phyloP scores from a whole-genome alignment of 495 filamentous ascomycete genomes.

The Aspergillus mulundensis region DNA sequence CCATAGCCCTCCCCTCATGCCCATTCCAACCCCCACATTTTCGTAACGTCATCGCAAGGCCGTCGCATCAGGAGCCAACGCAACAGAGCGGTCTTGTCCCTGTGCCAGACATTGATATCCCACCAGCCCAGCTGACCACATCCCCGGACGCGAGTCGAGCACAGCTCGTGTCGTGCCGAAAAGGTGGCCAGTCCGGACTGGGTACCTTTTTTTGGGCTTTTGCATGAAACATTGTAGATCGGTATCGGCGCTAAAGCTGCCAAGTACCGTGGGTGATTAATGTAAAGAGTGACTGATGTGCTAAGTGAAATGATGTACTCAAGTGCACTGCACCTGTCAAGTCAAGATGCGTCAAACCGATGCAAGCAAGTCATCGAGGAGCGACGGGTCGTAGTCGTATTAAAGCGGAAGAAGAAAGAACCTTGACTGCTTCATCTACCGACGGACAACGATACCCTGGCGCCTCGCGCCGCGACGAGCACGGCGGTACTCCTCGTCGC shows the following conservation, averaged over 20 bases:
- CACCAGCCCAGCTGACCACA: not conserved
- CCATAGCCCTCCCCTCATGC: not conserved
- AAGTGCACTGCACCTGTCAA: conserved; percentile 6
- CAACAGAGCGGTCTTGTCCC: conserved; percentile 13
- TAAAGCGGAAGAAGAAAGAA: not conserved
- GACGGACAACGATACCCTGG: conserved; percentile 72
- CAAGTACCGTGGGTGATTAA: too few relatives aligned
- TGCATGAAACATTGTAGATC: conserved; percentile 10
- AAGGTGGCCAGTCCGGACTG: conserved; percentile 1
- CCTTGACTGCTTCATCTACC: conserved; percentile 22
- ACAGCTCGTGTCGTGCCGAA: conserved; percentile 17
- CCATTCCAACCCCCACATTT: conserved; percentile 1
- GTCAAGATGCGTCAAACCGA: not conserved
- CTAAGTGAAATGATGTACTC: conserved; percentile 10
- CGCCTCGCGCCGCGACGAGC: conserved; percentile 54
- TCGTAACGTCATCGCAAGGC: conserved; percentile 8
- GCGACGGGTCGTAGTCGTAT: not conserved
- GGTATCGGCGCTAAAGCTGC: not conserved
- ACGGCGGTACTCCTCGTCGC: conserved; percentile 54
- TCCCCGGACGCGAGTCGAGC: conserved; percentile 18
- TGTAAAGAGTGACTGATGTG: conserved; percentile 20
- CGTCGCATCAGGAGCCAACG: not conserved
- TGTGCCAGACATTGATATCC: conserved; percentile 1
- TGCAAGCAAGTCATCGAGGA: conserved; percentile 6
- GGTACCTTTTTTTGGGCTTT: conserved; percentile 23